These are phyloP conservation scores for Syzygium grande DNA, from an alignment of 345 rosid species.

Conservation along the genomic window DNA sequence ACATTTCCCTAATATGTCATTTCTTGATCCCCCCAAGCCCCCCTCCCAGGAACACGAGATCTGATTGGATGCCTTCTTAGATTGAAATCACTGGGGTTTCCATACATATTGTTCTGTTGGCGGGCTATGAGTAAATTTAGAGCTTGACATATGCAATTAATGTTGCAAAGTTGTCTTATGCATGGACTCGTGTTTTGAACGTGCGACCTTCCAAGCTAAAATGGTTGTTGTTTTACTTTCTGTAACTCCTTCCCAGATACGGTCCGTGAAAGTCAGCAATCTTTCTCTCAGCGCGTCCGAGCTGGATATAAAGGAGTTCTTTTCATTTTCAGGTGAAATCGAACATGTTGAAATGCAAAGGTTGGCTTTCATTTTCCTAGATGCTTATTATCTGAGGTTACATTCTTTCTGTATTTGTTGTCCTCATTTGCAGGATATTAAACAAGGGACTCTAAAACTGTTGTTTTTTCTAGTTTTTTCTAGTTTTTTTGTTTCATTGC, in stretches of 20 bases:
- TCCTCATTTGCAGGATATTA: neutral
- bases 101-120: neutral
- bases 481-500: neutral
- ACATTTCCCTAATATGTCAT: neutral
- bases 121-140: neutral
- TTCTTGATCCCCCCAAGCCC: neutral
- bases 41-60: neutral
- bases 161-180: neutral
- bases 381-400: neutral
- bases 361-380: conserved; percentile 11
- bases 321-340: conserved; percentile 87
- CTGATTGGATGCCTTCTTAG: neutral
- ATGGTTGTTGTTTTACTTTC: neutral
- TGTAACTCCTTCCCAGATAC: conserved; percentile 22
- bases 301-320: conserved; percentile 80
- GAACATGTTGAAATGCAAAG: conserved; percentile 55
- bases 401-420: neutral
- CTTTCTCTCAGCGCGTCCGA: conserved; percentile 68
- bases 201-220: neutral
- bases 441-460: neutral
- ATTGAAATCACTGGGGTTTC: neutral
- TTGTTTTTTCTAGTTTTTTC: neutral
- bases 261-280: conserved; percentile 71
- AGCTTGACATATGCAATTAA: neutral
- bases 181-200: neutral